Evolutionary conservation across 768 basidiomycete species (phyloP).

Genomic region (Termitomyces sp.): DNA sequence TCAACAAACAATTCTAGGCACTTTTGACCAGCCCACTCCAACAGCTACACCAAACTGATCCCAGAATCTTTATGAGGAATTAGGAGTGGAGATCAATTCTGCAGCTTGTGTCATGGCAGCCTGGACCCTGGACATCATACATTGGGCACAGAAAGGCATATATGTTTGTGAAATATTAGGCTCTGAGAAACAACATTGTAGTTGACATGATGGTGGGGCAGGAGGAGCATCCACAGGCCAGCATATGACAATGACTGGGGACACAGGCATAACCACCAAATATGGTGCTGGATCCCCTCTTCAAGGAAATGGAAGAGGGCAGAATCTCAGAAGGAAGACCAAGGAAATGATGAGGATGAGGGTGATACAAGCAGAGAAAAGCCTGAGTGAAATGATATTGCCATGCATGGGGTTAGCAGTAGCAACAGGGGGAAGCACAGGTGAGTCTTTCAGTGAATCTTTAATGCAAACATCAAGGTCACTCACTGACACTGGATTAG

Average conservation of each 20-base stretch:
- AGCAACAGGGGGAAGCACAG: not conserved
- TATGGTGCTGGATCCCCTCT: not conserved
- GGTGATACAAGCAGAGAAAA: not conserved
- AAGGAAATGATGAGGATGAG: not conserved
- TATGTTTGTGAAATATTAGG: not conserved
- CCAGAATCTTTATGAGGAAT: too few relatives aligned
- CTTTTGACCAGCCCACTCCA: too few relatives aligned
- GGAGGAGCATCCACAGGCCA: not conserved
- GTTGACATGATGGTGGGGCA: not conserved
- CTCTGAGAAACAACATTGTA: not conserved
- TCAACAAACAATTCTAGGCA: too few relatives aligned
- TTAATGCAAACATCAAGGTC: not conserved
- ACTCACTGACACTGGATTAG: not conserved
- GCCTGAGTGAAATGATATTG: not conserved
- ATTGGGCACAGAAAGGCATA: not conserved
- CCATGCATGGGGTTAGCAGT: not conserved
- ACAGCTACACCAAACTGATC: too few relatives aligned
- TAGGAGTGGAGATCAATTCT: too few relatives aligned
- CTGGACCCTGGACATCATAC: not conserved
- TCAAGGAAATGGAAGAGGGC: not conserved
- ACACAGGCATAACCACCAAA: too few relatives aligned
- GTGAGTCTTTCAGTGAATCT: not conserved
- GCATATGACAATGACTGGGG: too few relatives aligned
- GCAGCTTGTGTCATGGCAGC: not conserved
- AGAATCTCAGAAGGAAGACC: not conserved